These are phyloP conservation scores for Apiospora saccharicola DNA, from an alignment of 2,329 filamentous ascomycete genomes.

Conservation along the genomic window DNA sequence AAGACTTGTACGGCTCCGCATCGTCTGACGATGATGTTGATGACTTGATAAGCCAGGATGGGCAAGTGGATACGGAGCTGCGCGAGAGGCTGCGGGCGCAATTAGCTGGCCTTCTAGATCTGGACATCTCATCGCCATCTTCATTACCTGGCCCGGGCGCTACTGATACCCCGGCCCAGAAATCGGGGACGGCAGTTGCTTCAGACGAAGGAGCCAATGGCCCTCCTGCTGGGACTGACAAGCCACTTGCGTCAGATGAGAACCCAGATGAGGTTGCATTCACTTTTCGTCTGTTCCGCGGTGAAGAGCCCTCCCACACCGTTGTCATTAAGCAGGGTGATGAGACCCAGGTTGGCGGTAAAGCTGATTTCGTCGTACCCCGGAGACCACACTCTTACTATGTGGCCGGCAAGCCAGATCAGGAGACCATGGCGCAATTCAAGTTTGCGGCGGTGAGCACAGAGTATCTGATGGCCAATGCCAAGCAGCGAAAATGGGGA, in stretches of 20 bases:
- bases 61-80: slow-evolving; percentile 47
- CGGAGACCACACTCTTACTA: slow-evolving; percentile 58
- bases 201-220: slow-evolving; percentile 4
- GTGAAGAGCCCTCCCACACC: slow-evolving; percentile 52
- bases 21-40: slow-evolving; percentile 35
- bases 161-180: background rate
- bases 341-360: slow-evolving; percentile 45
- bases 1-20: slow-evolving; percentile 53
- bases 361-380: slow-evolving; percentile 49
- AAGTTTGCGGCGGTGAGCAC: slow-evolving; percentile 57
- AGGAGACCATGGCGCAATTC: slow-evolving; percentile 49
- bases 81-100: slow-evolving; percentile 55
- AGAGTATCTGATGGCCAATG: slow-evolving; percentile 56
- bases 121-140: slow-evolving; percentile 40
- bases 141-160: slow-evolving; percentile 6
- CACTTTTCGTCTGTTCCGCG: slow-evolving; percentile 65
- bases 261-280: slow-evolving; percentile 52
- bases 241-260: slow-evolving; percentile 30
- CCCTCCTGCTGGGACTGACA: slow-evolving; percentile 24
- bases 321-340: slow-evolving; percentile 57
- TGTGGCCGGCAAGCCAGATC: slow-evolving; percentile 49
- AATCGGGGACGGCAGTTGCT: slow-evolving; percentile 21
- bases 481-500: slow-evolving; percentile 59
- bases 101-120: slow-evolving; percentile 54
- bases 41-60: slow-evolving; percentile 40